These are phyloP conservation scores for Takakia lepidozioides DNA, from an alignment of 225 moss, liverwort and hornwort genomes.

Conservation along the genomic window DNA sequence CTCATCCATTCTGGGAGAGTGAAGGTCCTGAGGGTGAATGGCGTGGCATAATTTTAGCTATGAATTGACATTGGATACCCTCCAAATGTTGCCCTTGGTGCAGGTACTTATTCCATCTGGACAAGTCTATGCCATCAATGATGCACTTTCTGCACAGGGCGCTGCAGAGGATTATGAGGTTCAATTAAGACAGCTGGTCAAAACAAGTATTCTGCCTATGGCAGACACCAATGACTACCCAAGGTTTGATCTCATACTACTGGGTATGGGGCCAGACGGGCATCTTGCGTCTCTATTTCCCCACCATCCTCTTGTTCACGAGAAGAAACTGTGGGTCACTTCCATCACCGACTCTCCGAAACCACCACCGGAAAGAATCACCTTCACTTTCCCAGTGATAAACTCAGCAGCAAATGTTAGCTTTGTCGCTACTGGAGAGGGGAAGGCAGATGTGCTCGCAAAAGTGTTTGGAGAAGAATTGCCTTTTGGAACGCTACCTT, in stretches of 20 bases:
- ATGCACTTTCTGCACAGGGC: constrained; percentile 42
- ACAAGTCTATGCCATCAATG: constrained; percentile 78
- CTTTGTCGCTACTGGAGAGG: constrained; percentile 77
- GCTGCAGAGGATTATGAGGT: constrained; percentile 75
- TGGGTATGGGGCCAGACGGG: constrained; percentile 96
- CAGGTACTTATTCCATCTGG: constrained; percentile 72
- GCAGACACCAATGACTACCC: constrained; percentile 47
- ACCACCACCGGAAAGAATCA: constrained; percentile 90
- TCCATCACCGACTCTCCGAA: constrained; percentile 90
- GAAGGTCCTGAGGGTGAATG: too few species aligned
- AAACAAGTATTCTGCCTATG: constrained; percentile 26
- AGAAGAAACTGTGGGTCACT: constrained; percentile 73
- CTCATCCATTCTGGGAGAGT: too few species aligned
- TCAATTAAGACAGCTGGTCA: constrained; percentile 43
- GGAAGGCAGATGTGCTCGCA: constrained; percentile 85
- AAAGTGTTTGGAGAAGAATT: constrained; percentile 64
- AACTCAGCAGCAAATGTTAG: constrained; percentile 76
- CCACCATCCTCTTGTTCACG: constrained; percentile 64
- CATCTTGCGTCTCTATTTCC: constrained; percentile 95
- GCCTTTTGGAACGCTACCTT: constrained; percentile 80
- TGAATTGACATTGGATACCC: too few species aligned
- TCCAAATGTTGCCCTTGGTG: constrained; percentile 2
- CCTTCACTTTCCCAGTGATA: constrained; percentile 85
- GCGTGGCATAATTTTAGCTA: too few species aligned
- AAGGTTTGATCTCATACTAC: constrained; percentile 77